Evolutionary conservation across 805 yeast genomes (phyloP).

Genomic region (Ogataea zsoltii): DNA sequence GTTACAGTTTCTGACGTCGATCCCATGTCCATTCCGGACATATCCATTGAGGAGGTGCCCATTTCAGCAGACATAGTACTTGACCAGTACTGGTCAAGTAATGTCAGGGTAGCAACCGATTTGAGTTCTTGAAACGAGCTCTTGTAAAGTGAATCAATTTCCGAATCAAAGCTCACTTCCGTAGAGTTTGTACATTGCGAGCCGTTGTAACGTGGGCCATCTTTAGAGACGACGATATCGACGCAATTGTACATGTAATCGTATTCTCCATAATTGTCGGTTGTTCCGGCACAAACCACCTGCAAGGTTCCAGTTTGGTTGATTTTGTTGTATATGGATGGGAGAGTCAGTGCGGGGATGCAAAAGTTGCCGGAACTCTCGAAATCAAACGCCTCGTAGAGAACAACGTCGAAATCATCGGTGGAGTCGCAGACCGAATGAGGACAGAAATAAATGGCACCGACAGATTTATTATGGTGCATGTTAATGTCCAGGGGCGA

Average conservation of each 20-base stretch:
- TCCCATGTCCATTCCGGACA: constrained; percentile 24
- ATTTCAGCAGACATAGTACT: constrained; percentile 8
- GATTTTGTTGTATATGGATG: constrained; percentile 20
- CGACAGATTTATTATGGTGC: constrained; percentile 26
- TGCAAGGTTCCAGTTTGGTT: constrained; percentile 32
- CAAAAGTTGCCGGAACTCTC: constrained; percentile 29
- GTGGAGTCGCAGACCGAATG: constrained; percentile 20
- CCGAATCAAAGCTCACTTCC: constrained; percentile 8
- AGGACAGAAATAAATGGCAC: constrained; percentile 32
- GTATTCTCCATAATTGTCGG: constrained; percentile 20
- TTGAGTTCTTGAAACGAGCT: constrained; percentile 7
- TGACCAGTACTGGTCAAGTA: constrained; percentile 11
- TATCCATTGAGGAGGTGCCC: constrained; percentile 9
- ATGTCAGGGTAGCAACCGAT: constrained; percentile 2
- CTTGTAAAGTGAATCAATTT: constrained; percentile 6
- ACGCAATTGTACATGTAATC: constrained; percentile 33
- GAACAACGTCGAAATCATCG: constrained; percentile 26
- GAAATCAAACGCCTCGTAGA: constrained; percentile 28
- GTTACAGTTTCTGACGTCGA: constrained; percentile 4
- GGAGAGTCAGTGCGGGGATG: constrained; percentile 29
- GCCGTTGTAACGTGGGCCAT: constrained; percentile 29
- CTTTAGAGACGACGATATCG: constrained; percentile 28
- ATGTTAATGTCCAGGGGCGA: constrained; percentile 30
- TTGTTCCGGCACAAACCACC: constrained; percentile 25
- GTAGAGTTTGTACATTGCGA: constrained; percentile 31